These are phyloP conservation scores for Lactarius evosmus DNA, from an alignment of 768 basidiomycete species.

Conservation along the genomic window DNA sequence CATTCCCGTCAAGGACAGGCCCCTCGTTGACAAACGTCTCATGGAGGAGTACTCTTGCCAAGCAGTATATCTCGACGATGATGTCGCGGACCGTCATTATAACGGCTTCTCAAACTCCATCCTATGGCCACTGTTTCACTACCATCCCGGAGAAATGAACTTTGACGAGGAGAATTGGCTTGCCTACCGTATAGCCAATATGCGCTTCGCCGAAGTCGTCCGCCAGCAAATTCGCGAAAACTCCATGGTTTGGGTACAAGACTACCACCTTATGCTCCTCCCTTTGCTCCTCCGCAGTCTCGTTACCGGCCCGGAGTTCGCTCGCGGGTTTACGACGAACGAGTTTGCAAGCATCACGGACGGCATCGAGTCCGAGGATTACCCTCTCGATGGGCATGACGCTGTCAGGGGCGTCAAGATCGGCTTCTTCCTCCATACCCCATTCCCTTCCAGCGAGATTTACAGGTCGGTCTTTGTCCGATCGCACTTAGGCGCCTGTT, in stretches of 20 bases:
- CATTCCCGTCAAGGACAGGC: constrained; percentile 91
- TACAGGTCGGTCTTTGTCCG: constrained; percentile 64
- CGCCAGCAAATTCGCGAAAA: constrained; percentile 73
- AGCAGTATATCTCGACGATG: constrained; percentile 96
- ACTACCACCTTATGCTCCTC: constrained; percentile 96
- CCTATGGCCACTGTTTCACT: constrained; percentile 99
- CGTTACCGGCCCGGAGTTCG: constrained; percentile 63
- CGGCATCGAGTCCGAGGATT: constrained; percentile 56
- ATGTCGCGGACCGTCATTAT: constrained; percentile 97
- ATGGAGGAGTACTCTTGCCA: constrained; percentile 96
- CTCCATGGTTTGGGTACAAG: constrained; percentile 99
- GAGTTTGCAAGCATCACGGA: constrained; percentile 72
- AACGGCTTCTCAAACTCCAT: constrained; percentile 99
- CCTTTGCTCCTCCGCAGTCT: constrained; percentile 92
- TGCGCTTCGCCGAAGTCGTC: constrained; percentile 90
- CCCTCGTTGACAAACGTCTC: constrained; percentile 85
- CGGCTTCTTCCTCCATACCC: constrained; percentile 98
- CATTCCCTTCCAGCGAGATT: constrained; percentile 96
- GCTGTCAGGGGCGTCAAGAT: constrained; percentile 77
- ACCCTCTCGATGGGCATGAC: constrained; percentile 37
- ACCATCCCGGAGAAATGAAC: constrained; percentile 99
- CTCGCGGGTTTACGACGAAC: constrained; percentile 53
- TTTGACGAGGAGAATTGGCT: constrained; percentile 99
- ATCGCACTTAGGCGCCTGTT: constrained; percentile 6
- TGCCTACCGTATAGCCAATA: constrained; percentile 95